phyloP scores from a whole-genome alignment of 2,329 filamentous ascomycete genomes.

The Talaromyces atroroseus region DNA sequence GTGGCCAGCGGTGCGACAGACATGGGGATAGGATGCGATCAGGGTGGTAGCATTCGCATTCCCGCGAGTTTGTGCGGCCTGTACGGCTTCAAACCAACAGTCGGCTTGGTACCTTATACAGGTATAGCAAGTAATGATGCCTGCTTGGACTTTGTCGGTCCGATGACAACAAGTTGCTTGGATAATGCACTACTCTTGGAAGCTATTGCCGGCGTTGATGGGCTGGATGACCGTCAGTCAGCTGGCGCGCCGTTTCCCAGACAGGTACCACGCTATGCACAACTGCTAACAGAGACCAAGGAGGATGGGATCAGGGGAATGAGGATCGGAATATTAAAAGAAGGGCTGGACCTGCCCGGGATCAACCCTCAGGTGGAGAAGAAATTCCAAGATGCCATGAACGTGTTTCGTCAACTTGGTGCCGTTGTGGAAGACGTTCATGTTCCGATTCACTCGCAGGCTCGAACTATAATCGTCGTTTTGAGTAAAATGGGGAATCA shows the following conservation, averaged over 20 bases:
- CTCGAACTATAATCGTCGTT: not conserved
- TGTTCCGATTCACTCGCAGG: not conserved
- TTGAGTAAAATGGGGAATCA: not conserved
- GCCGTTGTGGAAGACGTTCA: not conserved
- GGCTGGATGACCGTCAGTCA: constrained; percentile 40
- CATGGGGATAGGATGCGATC: not conserved
- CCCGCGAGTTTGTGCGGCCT: not conserved
- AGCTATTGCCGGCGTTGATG: constrained; percentile 45
- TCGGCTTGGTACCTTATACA: constrained; percentile 49
- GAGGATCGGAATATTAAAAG: not conserved
- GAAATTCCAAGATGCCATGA: not conserved
- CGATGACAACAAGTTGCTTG: constrained; percentile 37
- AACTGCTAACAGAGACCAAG: not conserved
- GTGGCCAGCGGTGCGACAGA: not conserved
- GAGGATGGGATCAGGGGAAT: not conserved
- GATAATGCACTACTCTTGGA: constrained; percentile 43
- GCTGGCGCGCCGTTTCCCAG: not conserved
- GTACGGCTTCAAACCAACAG: constrained; percentile 47
- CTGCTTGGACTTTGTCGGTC: constrained; percentile 48
- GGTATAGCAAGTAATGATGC: constrained; percentile 46
- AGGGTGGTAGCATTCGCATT: not conserved
- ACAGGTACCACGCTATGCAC: not conserved
- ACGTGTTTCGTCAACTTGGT: not conserved
- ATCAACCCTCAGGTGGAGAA: not conserved
- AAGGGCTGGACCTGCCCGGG: not conserved